Evolutionary conservation across 1,284 basidiomycete genomes (phyloP).

Genomic region (Fomitopsis pinicola): DNA sequence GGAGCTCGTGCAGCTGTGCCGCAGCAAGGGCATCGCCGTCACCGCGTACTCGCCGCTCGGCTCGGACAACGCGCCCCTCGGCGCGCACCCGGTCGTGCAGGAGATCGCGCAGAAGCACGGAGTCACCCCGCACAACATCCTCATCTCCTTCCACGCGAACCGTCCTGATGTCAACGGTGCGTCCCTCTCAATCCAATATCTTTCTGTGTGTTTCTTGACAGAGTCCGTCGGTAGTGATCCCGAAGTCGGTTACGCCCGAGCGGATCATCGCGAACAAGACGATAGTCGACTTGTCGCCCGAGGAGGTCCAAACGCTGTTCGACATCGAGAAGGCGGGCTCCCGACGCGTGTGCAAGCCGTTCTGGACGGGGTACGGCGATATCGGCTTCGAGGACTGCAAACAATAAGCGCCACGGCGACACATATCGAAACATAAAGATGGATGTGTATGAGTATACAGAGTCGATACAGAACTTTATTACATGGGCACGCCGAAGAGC

Average conservation of each 20-base stretch:
- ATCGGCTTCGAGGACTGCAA: slow-evolving; percentile 62
- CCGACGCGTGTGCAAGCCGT: slow-evolving; percentile 60
- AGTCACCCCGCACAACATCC: slow-evolving; percentile 52
- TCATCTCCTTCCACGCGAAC: slow-evolving; percentile 66
- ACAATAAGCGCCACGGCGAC: slow-evolving; percentile 13
- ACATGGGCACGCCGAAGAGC: no score
- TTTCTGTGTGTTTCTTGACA: background rate
- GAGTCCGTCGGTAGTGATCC: slow-evolving; percentile 37
- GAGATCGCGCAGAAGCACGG: slow-evolving; percentile 51
- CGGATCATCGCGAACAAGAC: slow-evolving; percentile 58
- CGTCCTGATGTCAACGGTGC: slow-evolving; percentile 48
- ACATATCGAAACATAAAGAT: no score
- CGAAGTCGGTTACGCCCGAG: slow-evolving; percentile 59
- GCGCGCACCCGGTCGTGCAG: slow-evolving; percentile 51
- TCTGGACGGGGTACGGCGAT: slow-evolving; percentile 58
- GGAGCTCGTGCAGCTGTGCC: slow-evolving; percentile 59
- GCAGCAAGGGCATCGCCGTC: slow-evolving; percentile 57
- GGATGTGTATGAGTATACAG: no score
- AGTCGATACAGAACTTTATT: no score
- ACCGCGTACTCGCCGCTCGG: slow-evolving; percentile 79
- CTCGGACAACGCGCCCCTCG: slow-evolving; percentile 70
- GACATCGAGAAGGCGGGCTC: slow-evolving; percentile 52
- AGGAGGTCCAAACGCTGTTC: slow-evolving; percentile 52
- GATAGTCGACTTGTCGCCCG: slow-evolving; percentile 51
- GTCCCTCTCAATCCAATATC: slow-evolving; percentile 8